Conservation (phyloP, 331 rosid genomes). For the Quercus phellos region DNA sequence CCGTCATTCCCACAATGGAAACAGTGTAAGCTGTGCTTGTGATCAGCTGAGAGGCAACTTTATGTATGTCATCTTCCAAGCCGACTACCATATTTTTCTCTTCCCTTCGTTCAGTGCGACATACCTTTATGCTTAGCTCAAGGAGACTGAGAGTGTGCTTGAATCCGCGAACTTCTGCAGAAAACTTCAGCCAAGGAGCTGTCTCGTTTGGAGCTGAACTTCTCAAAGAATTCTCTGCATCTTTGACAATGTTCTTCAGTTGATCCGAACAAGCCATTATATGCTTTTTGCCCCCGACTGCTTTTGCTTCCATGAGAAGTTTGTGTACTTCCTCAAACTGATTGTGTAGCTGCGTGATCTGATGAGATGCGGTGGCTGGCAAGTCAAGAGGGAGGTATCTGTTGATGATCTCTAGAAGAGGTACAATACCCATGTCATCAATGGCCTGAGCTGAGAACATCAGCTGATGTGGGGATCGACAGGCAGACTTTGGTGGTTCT, state of each 20-base stretch:
- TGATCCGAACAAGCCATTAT: too few relatives aligned
- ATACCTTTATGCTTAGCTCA: not conserved
- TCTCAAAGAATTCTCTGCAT: not conserved
- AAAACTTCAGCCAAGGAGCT: too few relatives aligned
- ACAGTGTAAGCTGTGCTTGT: not conserved
- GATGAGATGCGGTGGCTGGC: too few relatives aligned
- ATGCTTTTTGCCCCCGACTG: too few relatives aligned
- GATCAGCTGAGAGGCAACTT: not conserved
- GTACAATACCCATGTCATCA: not conserved
- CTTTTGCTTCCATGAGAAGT: too few relatives aligned
- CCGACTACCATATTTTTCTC: slow-evolving; percentile 2
- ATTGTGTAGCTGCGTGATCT: too few relatives aligned
- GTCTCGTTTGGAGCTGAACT: too few relatives aligned
- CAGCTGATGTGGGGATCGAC: too few relatives aligned
- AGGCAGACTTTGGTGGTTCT: not conserved
- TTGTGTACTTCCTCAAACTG: too few relatives aligned
- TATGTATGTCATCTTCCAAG: not conserved
- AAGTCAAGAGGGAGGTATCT: too few relatives aligned
- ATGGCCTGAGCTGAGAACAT: not conserved
- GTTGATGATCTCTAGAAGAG: too few relatives aligned
- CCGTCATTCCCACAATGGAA: slow-evolving; percentile 12
- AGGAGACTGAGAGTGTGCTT: not conserved
- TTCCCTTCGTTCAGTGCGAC: not conserved
- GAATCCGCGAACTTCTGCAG: not conserved
- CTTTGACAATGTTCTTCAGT: not conserved